Percentiles rank a stretch among this genome's conserved stretches.
phyloP scores from a whole-genome alignment of 2,329 filamentous ascomycete genomes.

The Phoma sp. region DNA sequence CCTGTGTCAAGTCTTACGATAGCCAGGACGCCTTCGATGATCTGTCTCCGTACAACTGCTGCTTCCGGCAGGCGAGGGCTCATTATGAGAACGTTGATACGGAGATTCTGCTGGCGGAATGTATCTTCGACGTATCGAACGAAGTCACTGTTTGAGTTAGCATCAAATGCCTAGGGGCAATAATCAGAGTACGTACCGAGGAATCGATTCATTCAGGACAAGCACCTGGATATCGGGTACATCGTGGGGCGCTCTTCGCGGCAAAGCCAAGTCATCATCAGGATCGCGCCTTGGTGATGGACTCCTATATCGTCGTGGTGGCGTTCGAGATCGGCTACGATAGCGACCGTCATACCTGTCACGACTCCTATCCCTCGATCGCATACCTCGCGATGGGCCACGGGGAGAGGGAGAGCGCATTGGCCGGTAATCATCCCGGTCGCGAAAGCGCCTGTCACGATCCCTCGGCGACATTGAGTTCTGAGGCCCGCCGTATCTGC shows the following conservation, averaged over 20 bases:
- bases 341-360: conserved; percentile 60
- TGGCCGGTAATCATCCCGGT: conserved; percentile 63
- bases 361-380: conserved; percentile 46
- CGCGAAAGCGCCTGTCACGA: conserved; percentile 62
- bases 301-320: conserved; percentile 69
- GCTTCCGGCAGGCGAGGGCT: conserved; percentile 77
- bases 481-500: conserved; percentile 45
- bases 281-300: conserved; percentile 69
- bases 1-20: conserved; percentile 77
- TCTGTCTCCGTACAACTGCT: conserved; percentile 81
- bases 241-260: conserved; percentile 72
- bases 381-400: conserved; percentile 43
- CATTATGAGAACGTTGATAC: conserved; percentile 79
- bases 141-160: conserved; percentile 64
- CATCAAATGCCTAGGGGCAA: not conserved
- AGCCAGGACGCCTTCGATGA: conserved; percentile 85
- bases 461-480: conserved; percentile 49
- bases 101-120: conserved; percentile 74
- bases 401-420: conserved; percentile 55
- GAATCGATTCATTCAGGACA: conserved; percentile 72
- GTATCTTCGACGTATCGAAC: conserved; percentile 80
- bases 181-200: conserved; percentile 30
- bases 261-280: conserved; percentile 70
- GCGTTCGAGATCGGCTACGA: conserved; percentile 70
- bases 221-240: conserved; percentile 91